Percentiles rank a stretch among this genome's conserved stretches.
Evolutionary conservation across 345 rosid species (phyloP).

Genomic region (Ceriops decandra): DNA sequence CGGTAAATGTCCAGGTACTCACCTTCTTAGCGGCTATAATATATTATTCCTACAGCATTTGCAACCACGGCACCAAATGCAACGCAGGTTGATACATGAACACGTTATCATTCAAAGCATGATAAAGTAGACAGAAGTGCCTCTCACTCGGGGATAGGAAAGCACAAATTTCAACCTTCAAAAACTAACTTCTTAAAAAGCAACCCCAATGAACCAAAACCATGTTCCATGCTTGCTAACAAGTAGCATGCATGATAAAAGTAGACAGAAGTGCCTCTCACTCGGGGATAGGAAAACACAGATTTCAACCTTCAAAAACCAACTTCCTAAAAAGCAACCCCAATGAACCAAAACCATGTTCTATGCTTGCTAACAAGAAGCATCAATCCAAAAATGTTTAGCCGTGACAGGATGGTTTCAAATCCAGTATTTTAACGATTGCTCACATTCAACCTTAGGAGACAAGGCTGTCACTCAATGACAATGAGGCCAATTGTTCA

Average conservation of each 20-base stretch:
- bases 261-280: background rate
- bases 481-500: slow-evolving; percentile 71
- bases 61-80: too few species aligned
- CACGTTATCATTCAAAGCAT: background rate
- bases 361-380: background rate
- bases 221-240: slow-evolving; percentile 1
- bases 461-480: slow-evolving; percentile 60
- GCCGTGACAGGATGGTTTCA: slow-evolving; percentile 7
- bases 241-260: background rate
- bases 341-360: slow-evolving; percentile 9
- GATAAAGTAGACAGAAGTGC: background rate
- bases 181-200: background rate
- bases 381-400: slow-evolving; percentile 15
- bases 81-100: too few species aligned
- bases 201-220: slow-evolving; percentile 11
- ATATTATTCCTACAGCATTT: too few species aligned
- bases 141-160: slow-evolving; percentile 5
- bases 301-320: background rate
- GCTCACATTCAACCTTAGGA: slow-evolving; percentile 31
- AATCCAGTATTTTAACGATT: slow-evolving; percentile 1
- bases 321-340: background rate
- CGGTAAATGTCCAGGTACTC: too few species aligned
- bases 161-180: background rate
- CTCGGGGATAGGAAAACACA: background rate
- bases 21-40: too few species aligned